These are phyloP conservation scores for Botrytis byssoidea DNA, from an alignment of 2,329 filamentous ascomycete species.

Conservation along the genomic window DNA sequence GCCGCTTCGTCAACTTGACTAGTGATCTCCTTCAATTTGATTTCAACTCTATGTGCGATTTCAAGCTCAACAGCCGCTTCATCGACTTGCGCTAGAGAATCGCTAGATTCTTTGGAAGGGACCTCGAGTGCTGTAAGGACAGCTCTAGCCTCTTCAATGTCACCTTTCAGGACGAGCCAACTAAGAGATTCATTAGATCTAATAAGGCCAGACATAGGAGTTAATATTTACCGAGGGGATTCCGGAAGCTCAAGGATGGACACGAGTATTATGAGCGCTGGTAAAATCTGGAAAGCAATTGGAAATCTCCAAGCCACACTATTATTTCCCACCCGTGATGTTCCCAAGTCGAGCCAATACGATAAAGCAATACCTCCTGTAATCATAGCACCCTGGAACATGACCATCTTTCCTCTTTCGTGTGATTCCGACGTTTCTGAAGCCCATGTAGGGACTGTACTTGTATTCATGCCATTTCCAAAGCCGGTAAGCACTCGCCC, in stretches of 20 bases:
- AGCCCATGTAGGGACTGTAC: constrained; percentile 40
- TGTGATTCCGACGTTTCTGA: constrained; percentile 23
- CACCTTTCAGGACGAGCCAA: constrained; percentile 40
- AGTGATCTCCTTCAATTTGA: constrained; percentile 37
- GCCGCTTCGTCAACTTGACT: constrained; percentile 5
- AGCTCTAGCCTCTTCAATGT: constrained; percentile 36
- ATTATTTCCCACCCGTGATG: constrained; percentile 13
- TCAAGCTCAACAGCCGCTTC: background rate
- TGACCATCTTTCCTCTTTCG: constrained; percentile 22
- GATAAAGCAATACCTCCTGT: constrained; percentile 21
- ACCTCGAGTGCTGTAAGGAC: constrained; percentile 36
- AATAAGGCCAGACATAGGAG: background rate
- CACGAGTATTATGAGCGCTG: constrained; percentile 15
- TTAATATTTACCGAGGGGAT: constrained; percentile 32
- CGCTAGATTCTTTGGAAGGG: constrained; percentile 41
- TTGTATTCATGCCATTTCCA: constrained; percentile 64
- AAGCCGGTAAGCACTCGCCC: constrained; percentile 74
- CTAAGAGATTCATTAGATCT: constrained; percentile 21
- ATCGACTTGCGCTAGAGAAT: constrained; percentile 36
- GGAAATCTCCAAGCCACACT: constrained; percentile 22
- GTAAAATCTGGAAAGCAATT: constrained; percentile 22
- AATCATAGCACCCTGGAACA: constrained; percentile 22
- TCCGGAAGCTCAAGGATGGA: constrained; percentile 37
- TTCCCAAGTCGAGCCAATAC: constrained; percentile 22
- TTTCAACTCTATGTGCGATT: background rate